A percentile compares a stretch with the other conserved stretches of the same genome.
phyloP scores from a whole-genome alignment of 164 flowering plant genomes.

The Umbellularia californica region DNA sequence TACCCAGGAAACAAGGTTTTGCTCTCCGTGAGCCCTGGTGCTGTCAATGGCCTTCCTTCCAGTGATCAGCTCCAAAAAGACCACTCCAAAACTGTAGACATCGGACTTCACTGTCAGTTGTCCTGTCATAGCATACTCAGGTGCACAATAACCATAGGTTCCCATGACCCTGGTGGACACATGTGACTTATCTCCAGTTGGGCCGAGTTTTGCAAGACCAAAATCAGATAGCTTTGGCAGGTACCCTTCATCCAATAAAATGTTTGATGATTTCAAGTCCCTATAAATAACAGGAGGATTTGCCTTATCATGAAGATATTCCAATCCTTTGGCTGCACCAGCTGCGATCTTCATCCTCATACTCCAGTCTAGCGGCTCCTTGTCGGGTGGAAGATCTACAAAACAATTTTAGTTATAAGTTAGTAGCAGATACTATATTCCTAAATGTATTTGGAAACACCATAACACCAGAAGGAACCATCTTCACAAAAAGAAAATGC shows the following conservation, averaged over 20 bases:
- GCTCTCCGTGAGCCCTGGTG: slow-evolving; percentile 31
- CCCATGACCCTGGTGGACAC: slow-evolving; percentile 61
- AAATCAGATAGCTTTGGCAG: slow-evolving; percentile 79
- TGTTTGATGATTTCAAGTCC: slow-evolving; percentile 67
- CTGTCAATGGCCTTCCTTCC: slow-evolving; percentile 47
- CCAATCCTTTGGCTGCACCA: slow-evolving; percentile 74
- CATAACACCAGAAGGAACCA: too few species aligned
- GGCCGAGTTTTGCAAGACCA: slow-evolving; percentile 56
- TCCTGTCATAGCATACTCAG: slow-evolving; percentile 56
- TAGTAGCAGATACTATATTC: too few species aligned
- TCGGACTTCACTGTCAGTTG: slow-evolving; percentile 48
- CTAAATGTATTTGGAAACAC: too few species aligned
- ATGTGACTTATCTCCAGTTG: slow-evolving; percentile 41
- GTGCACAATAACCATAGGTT: slow-evolving; percentile 55
- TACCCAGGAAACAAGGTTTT: slow-evolving; percentile 51
- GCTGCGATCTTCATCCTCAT: slow-evolving; percentile 73
- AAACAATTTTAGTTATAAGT: slow-evolving; percentile 3
- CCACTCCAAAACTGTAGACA: slow-evolving; percentile 54
- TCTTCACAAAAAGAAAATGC: too few species aligned
- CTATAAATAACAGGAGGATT: slow-evolving; percentile 66
- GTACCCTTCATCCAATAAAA: slow-evolving; percentile 48
- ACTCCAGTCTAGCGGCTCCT: slow-evolving; percentile 63
- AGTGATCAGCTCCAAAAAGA: slow-evolving; percentile 47
- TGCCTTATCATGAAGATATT: slow-evolving; percentile 56
- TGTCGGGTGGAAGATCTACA: slow-evolving; percentile 35